Evolutionary conservation across 2,329 filamentous ascomycete species (phyloP).

Genomic region (Talaromyces sp.): DNA sequence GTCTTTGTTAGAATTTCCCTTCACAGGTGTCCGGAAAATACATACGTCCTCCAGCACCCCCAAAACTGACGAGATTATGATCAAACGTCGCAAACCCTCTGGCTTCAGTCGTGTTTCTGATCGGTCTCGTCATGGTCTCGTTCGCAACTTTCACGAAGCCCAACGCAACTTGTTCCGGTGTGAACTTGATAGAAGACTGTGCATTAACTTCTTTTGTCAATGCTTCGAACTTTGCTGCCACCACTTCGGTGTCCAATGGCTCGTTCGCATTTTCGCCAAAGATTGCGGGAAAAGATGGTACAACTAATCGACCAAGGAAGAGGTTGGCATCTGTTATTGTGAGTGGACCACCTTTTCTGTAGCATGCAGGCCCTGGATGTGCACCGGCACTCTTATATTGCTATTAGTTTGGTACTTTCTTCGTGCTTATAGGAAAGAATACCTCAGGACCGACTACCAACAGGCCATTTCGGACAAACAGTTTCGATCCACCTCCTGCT

Average conservation of each 20-base stretch:
- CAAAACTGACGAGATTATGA: slow-evolving; percentile 87
- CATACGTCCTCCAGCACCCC: slow-evolving; percentile 72
- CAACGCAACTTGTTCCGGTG: slow-evolving; percentile 36
- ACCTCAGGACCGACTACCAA: slow-evolving; percentile 82
- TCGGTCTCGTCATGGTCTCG: slow-evolving; percentile 60
- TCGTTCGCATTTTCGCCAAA: slow-evolving; percentile 83
- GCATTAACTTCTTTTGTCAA: slow-evolving; percentile 72
- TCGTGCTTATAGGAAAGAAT: background rate
- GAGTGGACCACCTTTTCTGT: slow-evolving; percentile 80
- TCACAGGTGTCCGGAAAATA: background rate
- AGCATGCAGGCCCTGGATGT: slow-evolving; percentile 85
- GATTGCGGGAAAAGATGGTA: slow-evolving; percentile 89
- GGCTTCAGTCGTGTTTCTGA: slow-evolving; percentile 84
- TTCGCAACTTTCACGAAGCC: slow-evolving; percentile 43
- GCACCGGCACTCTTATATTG: slow-evolving; percentile 64
- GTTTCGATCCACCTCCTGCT: slow-evolving; percentile 65
- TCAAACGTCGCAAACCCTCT: slow-evolving; percentile 88
- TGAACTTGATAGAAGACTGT: slow-evolving; percentile 44
- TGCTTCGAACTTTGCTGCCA: slow-evolving; percentile 66
- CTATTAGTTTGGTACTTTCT: background rate
- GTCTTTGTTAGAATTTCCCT: background rate
- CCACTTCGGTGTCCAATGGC: slow-evolving; percentile 68
- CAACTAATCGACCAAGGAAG: slow-evolving; percentile 74
- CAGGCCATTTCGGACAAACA: slow-evolving; percentile 81
- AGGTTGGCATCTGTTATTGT: slow-evolving; percentile 91